Base-by-base conservation (phyloP, 768 basidiomycete genomes). In the Xerocomellus dryophilus region DNA sequence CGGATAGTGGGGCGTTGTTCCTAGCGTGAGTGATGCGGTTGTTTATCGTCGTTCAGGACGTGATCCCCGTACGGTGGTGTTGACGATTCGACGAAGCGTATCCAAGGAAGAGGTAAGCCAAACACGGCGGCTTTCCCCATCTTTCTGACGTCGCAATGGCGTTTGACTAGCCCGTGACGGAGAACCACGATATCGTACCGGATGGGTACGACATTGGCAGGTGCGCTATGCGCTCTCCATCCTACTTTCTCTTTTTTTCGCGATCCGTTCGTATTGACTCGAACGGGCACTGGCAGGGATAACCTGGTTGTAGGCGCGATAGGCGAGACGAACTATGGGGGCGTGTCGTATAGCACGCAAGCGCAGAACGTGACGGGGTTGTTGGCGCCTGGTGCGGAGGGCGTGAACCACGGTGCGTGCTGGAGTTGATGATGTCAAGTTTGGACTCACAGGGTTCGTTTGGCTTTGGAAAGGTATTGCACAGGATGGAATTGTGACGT, bases 401-500 rank as follows among this genome's bases (percentile, higher is more conserved):
- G 84, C 3, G 59, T 82, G n/a, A 81, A 83, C 52, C 80, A 81
- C 32, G 79, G 81, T 82, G 18, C 10, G 47, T 47, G 1, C 8
- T 25, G 27, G 25, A 0, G 7, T 29, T 12, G 21, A 29, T 36
- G 18, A 12, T 20, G 10, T 31, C 4, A 6, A 21, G 23, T 43
- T 25, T 17, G 42, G 25, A 18, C 43, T 59, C 40, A 42, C 14
- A 9, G 12, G 7, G 5, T 47, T 34, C 17, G 18, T n/a, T 34
- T 36, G 23, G 17, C 15, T 1, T 21, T 32, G 27, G 12, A 34
- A 15, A 83, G 84, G 73, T 27, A 87, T 85, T 48, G 77, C 84
- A 4, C 76, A 77, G 34, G 84, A 85, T 61, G 84, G 84, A 41
- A 72, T 78, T 32, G 78, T 81, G 15, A 76, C 76, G 1, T 61